Evolutionary conservation across 306 rosid species (phyloP), one percentile per base, ranked within the genome.

Genomic region (Glycine tomentella): DNA sequence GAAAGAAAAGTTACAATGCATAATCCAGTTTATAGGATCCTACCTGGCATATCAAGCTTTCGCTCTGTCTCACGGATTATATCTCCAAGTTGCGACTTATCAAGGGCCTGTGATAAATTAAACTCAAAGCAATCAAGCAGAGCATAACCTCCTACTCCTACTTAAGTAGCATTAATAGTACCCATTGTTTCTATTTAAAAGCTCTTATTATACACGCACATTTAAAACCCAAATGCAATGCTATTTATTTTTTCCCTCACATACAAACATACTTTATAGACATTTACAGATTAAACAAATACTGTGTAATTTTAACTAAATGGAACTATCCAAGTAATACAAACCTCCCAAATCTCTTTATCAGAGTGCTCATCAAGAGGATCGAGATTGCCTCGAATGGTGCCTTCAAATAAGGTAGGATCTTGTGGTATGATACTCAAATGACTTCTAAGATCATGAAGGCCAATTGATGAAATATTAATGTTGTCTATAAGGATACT

Each of bases 371-470:
- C 97, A 81, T 86, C 91, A 81, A 91, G 97, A 70, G 97, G 97
- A 85, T 92, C 97, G 38, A 92, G 97, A 88, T 95, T 92, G 72
- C 82, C 85, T 79, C 97, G 86, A 64, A 95, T 86, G 56, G 98
- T 95, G 68, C 98, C 98, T 90, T 95, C 98, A 82, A 95, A 95
- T 82, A 95, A 90, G 77, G 91, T 91, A 49, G 98, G 98, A 88
- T 95, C 98, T 84, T 95, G 98, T 38, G 97, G 98, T 77, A 95
- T 95, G 88, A 95, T 95, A 82, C 98, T 88, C 16, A 95, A 91
- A 82, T 90, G 92, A 80, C 91, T 92, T 48, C 98, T 86, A 63
- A 95, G 98, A 80, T 92, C 98, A 82, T 92, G 98, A 82, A 95
- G 97, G 40, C 98, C 97, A 76, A 92, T 83, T 2, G 78, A 80